Evolutionary conservation across 768 basidiomycete genomes (phyloP).

Genomic region (Galerina marginata): DNA sequence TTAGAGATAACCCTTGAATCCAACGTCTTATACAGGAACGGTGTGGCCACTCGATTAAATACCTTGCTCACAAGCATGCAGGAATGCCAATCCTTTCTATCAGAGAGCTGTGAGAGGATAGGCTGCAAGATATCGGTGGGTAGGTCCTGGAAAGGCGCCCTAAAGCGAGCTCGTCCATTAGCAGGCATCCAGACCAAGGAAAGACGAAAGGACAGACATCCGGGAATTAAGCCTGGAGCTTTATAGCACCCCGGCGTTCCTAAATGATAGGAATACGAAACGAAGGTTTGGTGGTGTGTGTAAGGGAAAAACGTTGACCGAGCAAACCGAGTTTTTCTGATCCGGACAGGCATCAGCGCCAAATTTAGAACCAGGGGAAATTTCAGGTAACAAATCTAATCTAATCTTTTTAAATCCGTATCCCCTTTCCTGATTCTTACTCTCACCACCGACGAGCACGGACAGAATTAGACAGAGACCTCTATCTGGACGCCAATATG

Average conservation of each 20-base stretch:
- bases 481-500: constrained; percentile 51
- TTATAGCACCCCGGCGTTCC: constrained; percentile 7
- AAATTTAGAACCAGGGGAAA: not conserved
- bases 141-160: constrained; percentile 39
- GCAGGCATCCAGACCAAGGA: constrained; percentile 5
- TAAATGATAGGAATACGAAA: constrained; percentile 3
- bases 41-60: constrained; percentile 62
- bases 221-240: constrained; percentile 1
- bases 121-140: constrained; percentile 52
- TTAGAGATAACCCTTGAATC: constrained; percentile 57
- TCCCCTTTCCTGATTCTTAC: constrained; percentile 6
- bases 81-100: constrained; percentile 57
- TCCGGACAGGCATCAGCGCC: constrained; percentile 15
- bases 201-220: constrained; percentile 13
- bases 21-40: constrained; percentile 63
- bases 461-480: not conserved
- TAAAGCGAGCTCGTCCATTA: constrained; percentile 20
- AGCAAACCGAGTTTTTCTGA: constrained; percentile 36
- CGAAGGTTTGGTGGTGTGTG: constrained; percentile 5
- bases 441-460: constrained; percentile 8
- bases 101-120: constrained; percentile 57
- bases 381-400: constrained; percentile 28
- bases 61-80: constrained; percentile 59
- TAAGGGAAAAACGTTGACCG: constrained; percentile 30
- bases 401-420: constrained; percentile 26